Percentiles rank a stretch among this genome's conserved stretches.
phyloP scores from a whole-genome alignment of 306 rosid species.

The Ochetophila trinervis region DNA sequence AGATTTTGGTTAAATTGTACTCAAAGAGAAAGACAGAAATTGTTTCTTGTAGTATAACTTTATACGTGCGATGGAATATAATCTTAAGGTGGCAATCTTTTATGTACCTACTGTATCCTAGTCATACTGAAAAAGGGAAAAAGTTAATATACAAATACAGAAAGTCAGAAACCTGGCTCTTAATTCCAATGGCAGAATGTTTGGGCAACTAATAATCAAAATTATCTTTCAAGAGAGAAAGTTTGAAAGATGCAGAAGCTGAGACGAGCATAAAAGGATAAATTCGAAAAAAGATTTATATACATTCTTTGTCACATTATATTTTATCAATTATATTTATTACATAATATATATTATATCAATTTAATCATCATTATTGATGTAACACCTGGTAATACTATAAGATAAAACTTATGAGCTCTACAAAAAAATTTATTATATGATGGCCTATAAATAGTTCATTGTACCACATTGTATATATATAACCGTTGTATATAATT shows the following conservation, averaged over 20 bases:
- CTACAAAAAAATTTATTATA: too few species aligned
- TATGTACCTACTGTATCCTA: conserved; percentile 5
- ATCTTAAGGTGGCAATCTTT: conserved; percentile 8
- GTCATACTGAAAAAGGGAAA: conserved; percentile 18
- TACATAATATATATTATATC: too few species aligned
- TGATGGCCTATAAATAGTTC: too few species aligned
- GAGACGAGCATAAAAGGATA: too few species aligned
- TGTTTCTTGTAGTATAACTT: conserved; percentile 16
- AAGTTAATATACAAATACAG: conserved; percentile 11
- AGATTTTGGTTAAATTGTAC: neutral
- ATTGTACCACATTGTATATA: too few species aligned
- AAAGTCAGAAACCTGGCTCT: conserved; percentile 4
- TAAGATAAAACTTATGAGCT: too few species aligned
- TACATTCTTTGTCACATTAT: too few species aligned
- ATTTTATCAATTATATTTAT: too few species aligned
- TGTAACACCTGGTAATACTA: too few species aligned
- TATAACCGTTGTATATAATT: too few species aligned
- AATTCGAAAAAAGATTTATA: too few species aligned
- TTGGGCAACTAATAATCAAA: conserved; percentile 22
- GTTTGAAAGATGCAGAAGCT: conserved; percentile 42
- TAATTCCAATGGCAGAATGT: conserved; percentile 16
- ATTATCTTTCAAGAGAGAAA: conserved; percentile 13
- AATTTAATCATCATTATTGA: too few species aligned
- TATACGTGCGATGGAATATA: conserved; percentile 30
- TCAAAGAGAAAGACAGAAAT: neutral